A percentile compares a stretch with the other conserved stretches of the same genome.
These are phyloP conservation scores for Phytomonas francai DNA, from an alignment of 208 protist species.

Conservation along the genomic window DNA sequence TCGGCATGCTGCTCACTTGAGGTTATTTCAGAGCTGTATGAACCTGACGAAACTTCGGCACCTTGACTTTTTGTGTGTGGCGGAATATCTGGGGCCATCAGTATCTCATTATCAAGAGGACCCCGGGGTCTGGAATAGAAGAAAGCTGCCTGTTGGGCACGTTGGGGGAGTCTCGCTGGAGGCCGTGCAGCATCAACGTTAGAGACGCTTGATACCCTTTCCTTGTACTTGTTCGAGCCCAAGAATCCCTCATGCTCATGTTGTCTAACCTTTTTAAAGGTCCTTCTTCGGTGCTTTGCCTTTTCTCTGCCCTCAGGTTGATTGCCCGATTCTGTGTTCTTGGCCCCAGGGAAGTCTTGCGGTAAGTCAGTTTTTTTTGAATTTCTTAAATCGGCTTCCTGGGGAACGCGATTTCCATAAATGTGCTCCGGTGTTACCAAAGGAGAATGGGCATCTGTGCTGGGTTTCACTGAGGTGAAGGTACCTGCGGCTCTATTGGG, in stretches of 20 bases:
- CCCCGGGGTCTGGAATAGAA: background rate
- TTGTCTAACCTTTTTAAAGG: background rate
- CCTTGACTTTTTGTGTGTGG: background rate
- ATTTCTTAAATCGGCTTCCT: background rate
- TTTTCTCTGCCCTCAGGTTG: background rate
- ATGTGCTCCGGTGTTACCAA: background rate
- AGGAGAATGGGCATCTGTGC: background rate
- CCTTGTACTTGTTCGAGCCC: background rate
- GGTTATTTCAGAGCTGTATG: background rate
- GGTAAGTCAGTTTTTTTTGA: background rate
- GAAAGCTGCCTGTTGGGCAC: background rate
- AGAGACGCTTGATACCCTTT: background rate
- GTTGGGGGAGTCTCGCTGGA: background rate
- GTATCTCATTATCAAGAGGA: background rate
- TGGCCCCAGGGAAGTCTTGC: background rate
- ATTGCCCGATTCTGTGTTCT: background rate
- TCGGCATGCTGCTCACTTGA: background rate
- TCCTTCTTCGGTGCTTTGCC: background rate
- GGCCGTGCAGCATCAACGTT: background rate
- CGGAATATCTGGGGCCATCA: background rate
- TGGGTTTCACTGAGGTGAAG: background rate
- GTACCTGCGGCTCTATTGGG: background rate
- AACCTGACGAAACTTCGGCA: background rate
- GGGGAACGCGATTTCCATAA: background rate
- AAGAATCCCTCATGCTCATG: background rate